A percentile compares a stretch with the other conserved stretches of the same genome.
Conservation (phyloP, 768 basidiomycete species). For the Tylopilus subfusipes region DNA sequence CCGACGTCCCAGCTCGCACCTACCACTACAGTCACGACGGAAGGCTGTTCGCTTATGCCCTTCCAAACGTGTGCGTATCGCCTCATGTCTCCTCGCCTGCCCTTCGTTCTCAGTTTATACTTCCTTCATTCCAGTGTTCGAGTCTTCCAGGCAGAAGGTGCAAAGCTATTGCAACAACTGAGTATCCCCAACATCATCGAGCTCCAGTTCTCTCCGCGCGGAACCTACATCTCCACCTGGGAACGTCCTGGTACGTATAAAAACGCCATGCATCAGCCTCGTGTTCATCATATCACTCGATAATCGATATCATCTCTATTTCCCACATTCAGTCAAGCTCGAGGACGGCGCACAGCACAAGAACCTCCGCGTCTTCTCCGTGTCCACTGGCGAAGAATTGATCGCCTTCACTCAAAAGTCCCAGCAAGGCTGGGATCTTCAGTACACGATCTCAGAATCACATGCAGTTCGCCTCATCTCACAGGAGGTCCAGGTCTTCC, state of each 20-base stretch:
- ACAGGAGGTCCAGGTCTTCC: constrained; percentile 79
- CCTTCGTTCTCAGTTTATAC: constrained; percentile 10
- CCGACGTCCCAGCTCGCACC: constrained; percentile 70
- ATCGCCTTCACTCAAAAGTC: constrained; percentile 86
- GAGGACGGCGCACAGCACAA: constrained; percentile 91
- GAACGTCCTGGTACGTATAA: constrained; percentile 69
- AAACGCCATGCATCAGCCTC: constrained; percentile 17
- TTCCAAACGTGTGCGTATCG: constrained; percentile 63
- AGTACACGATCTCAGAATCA: constrained; percentile 87
- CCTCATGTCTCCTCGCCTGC: constrained; percentile 15
- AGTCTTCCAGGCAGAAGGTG: constrained; percentile 72
- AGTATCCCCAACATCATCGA: constrained; percentile 74
- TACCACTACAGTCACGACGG: constrained; percentile 86
- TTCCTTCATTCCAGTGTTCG: constrained; percentile 53
- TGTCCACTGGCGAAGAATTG: constrained; percentile 81
- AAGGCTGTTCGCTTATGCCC: constrained; percentile 79
- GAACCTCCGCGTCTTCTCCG: constrained; percentile 90
- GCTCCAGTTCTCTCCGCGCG: constrained; percentile 87
- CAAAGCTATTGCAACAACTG: constrained; percentile 72
- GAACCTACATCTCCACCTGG: constrained; percentile 93
- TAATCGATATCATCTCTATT: constrained; percentile 11
- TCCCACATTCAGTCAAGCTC: constrained; percentile 56
- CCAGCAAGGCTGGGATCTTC: constrained; percentile 88
- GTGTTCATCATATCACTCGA: constrained; percentile 17
- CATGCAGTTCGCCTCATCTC: constrained; percentile 80